Conservation (phyloP, 2,329 filamentous ascomycete genomes). For the Ophiocordyceps australis region DNA sequence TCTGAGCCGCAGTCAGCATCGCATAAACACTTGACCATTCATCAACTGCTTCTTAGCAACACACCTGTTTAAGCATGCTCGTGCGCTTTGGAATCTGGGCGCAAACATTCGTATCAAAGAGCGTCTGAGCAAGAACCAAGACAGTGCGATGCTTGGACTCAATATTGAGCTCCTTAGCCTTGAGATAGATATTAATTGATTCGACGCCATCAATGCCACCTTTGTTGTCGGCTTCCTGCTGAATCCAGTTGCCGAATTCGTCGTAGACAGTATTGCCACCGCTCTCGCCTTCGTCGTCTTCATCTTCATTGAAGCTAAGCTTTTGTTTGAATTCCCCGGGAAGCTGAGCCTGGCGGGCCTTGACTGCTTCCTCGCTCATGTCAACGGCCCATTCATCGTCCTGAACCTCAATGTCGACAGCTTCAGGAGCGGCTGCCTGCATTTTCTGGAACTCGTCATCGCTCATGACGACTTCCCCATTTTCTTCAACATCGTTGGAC, state of each 20-base stretch:
- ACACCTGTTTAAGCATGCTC: slow-evolving; percentile 72
- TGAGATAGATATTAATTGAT: slow-evolving; percentile 84
- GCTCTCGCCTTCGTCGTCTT: slow-evolving; percentile 66
- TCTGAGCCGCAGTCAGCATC: no score
- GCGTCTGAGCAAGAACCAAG: slow-evolving; percentile 76
- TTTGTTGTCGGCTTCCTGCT: slow-evolving; percentile 50
- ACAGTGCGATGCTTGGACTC: slow-evolving; percentile 89
- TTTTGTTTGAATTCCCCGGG: slow-evolving; percentile 91
- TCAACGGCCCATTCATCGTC: slow-evolving; percentile 94
- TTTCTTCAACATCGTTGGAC: slow-evolving; percentile 29
- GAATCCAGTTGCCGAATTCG: slow-evolving; percentile 83
- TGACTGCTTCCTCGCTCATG: slow-evolving; percentile 88
- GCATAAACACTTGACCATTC: no score
- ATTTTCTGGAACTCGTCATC: slow-evolving; percentile 88
- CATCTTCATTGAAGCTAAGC: slow-evolving; percentile 65
- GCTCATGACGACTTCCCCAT: slow-evolving; percentile 55
- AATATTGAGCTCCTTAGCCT: slow-evolving; percentile 91
- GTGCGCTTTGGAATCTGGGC: slow-evolving; percentile 75
- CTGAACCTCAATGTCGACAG: slow-evolving; percentile 43
- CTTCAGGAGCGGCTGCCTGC: slow-evolving; percentile 35
- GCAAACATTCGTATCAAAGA: slow-evolving; percentile 82
- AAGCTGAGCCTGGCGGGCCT: slow-evolving; percentile 80
- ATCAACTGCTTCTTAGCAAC: no score
- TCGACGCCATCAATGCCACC: slow-evolving; percentile 63
- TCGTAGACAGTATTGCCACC: slow-evolving; percentile 67